Evolutionary conservation across 1,284 basidiomycete genomes (phyloP).

Genomic region (Leccinum fuscescens): DNA sequence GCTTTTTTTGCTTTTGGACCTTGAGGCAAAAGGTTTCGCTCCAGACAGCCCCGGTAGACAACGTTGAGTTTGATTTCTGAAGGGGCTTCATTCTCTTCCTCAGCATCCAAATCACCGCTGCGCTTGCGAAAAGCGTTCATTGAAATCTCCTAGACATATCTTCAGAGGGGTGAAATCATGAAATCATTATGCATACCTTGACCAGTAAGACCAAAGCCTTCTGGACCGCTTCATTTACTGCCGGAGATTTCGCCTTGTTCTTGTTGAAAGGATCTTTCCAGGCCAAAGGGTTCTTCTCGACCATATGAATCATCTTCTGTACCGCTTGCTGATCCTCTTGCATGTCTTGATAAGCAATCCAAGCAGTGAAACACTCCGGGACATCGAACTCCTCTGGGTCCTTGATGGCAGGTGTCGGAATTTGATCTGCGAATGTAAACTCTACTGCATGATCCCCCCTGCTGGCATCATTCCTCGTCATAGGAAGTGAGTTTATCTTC

Average conservation of each 20-base stretch:
- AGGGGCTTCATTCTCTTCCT: not conserved
- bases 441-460: no score
- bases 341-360: no score
- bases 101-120: not conserved
- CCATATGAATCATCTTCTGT: no score
- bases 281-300: no score
- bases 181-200: no score
- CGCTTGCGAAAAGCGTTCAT: not conserved
- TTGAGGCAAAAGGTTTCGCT: not conserved
- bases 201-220: no score
- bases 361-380: no score
- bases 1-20: not conserved
- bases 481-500: not conserved
- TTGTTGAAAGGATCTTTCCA: no score
- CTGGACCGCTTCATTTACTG: no score
- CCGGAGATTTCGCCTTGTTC: no score
- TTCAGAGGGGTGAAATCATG: not conserved
- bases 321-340: no score
- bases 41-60: not conserved
- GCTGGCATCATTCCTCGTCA: not conserved
- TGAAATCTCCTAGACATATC: not conserved
- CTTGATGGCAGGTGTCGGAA: not conserved
- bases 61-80: not conserved
- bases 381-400: no score
- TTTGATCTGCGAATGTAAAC: not conserved